A percentile compares a stretch with the other conserved stretches of the same genome.
Evolutionary conservation across 371 early-diverging fungal species (phyloP).

Genomic region (Rhizopus microsporus): DNA sequence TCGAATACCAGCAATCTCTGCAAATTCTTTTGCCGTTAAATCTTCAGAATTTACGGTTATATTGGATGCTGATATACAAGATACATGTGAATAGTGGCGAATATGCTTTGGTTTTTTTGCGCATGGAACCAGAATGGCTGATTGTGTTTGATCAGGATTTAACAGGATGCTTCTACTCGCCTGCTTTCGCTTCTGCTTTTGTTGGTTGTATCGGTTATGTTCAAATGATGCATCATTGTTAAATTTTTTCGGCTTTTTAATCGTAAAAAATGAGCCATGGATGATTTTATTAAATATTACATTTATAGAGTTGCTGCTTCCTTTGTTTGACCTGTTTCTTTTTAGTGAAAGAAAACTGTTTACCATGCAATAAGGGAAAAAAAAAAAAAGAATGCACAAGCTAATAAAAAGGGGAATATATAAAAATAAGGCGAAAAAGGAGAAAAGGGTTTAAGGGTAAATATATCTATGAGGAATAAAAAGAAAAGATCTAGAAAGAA

Average conservation of each 20-base stretch:
- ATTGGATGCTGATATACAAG: slow-evolving; percentile 38
- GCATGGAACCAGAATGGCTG: slow-evolving; percentile 6
- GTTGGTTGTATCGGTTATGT: slow-evolving; percentile 22
- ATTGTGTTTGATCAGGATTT: slow-evolving; percentile 5
- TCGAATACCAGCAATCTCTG: slow-evolving; percentile 48
- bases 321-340: slow-evolving; percentile 20
- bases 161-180: slow-evolving; percentile 4
- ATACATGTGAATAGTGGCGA: slow-evolving; percentile 42
- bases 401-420: not conserved
- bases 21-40: slow-evolving; percentile 50
- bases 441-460: not conserved
- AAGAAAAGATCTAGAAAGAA: too few species aligned
- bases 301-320: not conserved
- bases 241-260: slow-evolving; percentile 15
- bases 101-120: slow-evolving; percentile 22
- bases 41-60: slow-evolving; percentile 50
- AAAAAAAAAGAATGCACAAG: not conserved
- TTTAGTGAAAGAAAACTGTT: slow-evolving; percentile 22
- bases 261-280: slow-evolving; percentile 10
- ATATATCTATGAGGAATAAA: too few species aligned
- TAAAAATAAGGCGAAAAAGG: slow-evolving; percentile 7
- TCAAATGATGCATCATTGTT: slow-evolving; percentile 24
- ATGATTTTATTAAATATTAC: slow-evolving; percentile 13
- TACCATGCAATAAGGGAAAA: slow-evolving; percentile 10
- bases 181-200: slow-evolving; percentile 7